Evolutionary conservation across 345 rosid genomes (phyloP).

Genomic region (Lagerstroemia speciosa): DNA sequence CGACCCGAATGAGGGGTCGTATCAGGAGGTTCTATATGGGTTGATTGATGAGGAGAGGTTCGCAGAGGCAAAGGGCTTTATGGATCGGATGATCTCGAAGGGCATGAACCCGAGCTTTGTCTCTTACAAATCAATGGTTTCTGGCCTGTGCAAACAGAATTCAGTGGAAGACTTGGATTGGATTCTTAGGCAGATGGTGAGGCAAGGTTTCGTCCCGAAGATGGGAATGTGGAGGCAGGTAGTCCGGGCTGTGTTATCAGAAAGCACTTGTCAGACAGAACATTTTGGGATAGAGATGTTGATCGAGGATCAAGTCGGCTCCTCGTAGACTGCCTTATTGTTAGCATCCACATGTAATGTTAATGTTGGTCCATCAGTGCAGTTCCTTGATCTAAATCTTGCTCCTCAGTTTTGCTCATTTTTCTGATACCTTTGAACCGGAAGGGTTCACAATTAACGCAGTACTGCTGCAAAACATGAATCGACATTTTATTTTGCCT

Average conservation of each 20-base stretch:
- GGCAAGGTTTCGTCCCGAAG: slow-evolving; percentile 70
- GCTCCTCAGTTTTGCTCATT: background rate
- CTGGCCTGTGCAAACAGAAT: slow-evolving; percentile 45
- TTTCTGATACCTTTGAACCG: no score
- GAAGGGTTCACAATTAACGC: no score
- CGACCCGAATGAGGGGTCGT: slow-evolving; percentile 61
- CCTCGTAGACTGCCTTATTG: background rate
- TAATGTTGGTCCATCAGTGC: background rate
- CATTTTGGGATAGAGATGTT: background rate
- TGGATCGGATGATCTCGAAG: slow-evolving; percentile 46
- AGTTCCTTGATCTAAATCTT: background rate
- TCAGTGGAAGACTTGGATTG: slow-evolving; percentile 49
- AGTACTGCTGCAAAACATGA: background rate
- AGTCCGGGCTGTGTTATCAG: slow-evolving; percentile 24
- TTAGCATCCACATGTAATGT: background rate
- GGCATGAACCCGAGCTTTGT: slow-evolving; percentile 54
- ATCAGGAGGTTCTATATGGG: slow-evolving; percentile 74
- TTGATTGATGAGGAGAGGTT: slow-evolving; percentile 49
- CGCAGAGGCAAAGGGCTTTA: slow-evolving; percentile 47
- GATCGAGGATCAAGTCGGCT: background rate
- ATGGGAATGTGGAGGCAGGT: slow-evolving; percentile 63
- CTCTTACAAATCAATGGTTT: slow-evolving; percentile 54
- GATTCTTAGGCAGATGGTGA: slow-evolving; percentile 65
- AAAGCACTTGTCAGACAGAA: background rate
- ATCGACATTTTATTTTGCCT: background rate